Evolutionary conservation across 257 asterid species (phyloP).

Genomic region (Misopates orontium): DNA sequence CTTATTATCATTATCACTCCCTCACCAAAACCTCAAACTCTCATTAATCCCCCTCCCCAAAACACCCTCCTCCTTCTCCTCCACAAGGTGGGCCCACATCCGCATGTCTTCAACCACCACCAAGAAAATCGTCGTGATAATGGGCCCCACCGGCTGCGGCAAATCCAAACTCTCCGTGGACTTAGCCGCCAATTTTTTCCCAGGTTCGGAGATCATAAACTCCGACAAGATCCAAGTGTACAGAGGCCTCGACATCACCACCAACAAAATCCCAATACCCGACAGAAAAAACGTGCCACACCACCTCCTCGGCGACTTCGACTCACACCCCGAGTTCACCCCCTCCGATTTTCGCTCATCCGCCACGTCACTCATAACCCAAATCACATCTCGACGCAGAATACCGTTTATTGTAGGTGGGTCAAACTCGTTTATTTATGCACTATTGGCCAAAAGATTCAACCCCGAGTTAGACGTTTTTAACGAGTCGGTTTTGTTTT

Average conservation of each 20-base stretch:
- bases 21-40: too few species aligned
- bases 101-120: constrained; percentile 5
- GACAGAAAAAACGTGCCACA: constrained; percentile 64
- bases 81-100: too few species aligned
- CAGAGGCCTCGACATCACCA: constrained; percentile 64
- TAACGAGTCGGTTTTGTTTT: constrained; percentile 30
- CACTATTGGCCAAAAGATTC: constrained; percentile 48
- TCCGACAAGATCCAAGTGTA: constrained; percentile 86
- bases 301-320: constrained; percentile 74
- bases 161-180: constrained; percentile 85
- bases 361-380: constrained; percentile 39
- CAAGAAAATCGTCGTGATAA: constrained; percentile 54
- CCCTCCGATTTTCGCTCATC: constrained; percentile 55
- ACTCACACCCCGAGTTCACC: constrained; percentile 55
- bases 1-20: too few species aligned
- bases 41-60: too few species aligned
- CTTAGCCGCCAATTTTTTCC: constrained; percentile 59
- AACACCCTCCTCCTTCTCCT: too few species aligned
- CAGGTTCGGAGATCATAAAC: constrained; percentile 69
- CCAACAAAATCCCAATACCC: constrained; percentile 64
- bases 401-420: constrained; percentile 83
- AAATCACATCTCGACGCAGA: constrained; percentile 34
- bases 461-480: constrained; percentile 54
- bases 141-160: constrained; percentile 95
- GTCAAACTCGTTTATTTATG: constrained; percentile 75